Evolutionary conservation across 306 rosid genomes (phyloP).

Genomic region (Prunus campanulata): DNA sequence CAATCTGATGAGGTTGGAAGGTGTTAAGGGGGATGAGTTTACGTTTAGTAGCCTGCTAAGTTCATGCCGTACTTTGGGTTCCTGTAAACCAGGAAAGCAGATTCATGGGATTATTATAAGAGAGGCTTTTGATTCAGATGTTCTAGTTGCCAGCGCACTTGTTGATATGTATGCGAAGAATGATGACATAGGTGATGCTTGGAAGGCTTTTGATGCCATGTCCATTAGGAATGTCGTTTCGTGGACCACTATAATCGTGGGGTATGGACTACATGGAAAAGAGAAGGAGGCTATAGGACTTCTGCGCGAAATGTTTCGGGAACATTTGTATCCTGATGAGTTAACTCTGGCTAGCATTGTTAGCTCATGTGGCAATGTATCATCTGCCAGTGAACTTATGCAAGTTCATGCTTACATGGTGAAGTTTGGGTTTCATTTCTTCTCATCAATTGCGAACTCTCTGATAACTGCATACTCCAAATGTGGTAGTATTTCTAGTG

Average conservation of each 20-base stretch:
- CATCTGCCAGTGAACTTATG: constrained; percentile 43
- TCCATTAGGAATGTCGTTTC: constrained; percentile 47
- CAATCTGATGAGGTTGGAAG: constrained; percentile 44
- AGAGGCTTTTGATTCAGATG: constrained; percentile 58
- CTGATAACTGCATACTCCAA: constrained; percentile 71
- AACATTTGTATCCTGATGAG: constrained; percentile 53
- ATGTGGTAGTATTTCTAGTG: constrained; percentile 53
- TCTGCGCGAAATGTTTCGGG: constrained; percentile 49
- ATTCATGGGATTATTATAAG: constrained; percentile 44
- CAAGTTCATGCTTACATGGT: constrained; percentile 51
- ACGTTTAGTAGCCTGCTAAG: constrained; percentile 62
- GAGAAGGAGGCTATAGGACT: constrained; percentile 58
- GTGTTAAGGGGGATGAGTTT: constrained; percentile 57
- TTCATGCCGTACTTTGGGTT: constrained; percentile 30
- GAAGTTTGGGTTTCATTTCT: constrained; percentile 52
- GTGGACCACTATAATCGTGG: constrained; percentile 77
- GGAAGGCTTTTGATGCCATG: constrained; percentile 41
- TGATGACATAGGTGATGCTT: constrained; percentile 41
- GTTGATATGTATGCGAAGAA: constrained; percentile 59
- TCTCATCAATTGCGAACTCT: constrained; percentile 52
- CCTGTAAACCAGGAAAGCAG: constrained; percentile 48
- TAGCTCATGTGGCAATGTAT: constrained; percentile 60
- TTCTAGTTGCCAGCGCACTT: constrained; percentile 60
- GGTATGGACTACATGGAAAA: constrained; percentile 47
- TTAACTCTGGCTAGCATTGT: constrained; percentile 58